Evolutionary conservation across 805 yeast genomes (phyloP).

Genomic region (Starmerella bombicola): DNA sequence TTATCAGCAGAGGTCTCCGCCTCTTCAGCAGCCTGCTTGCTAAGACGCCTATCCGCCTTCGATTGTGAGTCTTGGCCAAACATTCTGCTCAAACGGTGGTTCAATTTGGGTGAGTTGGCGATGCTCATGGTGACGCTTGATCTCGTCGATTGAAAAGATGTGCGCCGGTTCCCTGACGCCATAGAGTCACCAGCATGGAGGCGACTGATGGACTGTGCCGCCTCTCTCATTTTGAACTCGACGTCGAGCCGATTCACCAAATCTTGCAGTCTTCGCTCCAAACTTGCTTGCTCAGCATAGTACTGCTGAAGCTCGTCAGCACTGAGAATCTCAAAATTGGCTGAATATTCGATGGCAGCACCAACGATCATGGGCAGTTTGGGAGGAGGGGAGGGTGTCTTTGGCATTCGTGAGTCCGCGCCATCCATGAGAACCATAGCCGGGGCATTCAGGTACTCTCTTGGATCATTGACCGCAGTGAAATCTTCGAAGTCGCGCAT

Average conservation of each 20-base stretch:
- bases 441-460: conserved; percentile 24
- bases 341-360: conserved; percentile 20
- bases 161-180: neutral
- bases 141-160: neutral
- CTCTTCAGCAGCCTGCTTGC: conserved; percentile 24
- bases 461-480: conserved; percentile 18
- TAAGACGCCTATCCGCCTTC: conserved; percentile 16
- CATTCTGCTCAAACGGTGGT: conserved; percentile 1
- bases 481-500: conserved; percentile 19
- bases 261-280: conserved; percentile 15
- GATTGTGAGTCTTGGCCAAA: neutral
- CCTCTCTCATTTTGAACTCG: conserved; percentile 24
- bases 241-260: conserved; percentile 18
- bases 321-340: conserved; percentile 12
- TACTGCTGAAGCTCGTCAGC: conserved; percentile 17
- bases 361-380: conserved; percentile 15
- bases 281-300: conserved; percentile 15
- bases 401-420: neutral
- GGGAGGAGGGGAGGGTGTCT: neutral
- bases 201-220: conserved; percentile 20
- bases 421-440: conserved; percentile 18
- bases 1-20: conserved; percentile 13
- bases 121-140: neutral
- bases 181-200: conserved; percentile 12
- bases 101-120: conserved; percentile 1